Percentiles rank a stretch among this genome's conserved stretches.
These are phyloP conservation scores for Phytophthora crassamura DNA, from an alignment of 352 stramenopile species.

Conservation along the genomic window DNA sequence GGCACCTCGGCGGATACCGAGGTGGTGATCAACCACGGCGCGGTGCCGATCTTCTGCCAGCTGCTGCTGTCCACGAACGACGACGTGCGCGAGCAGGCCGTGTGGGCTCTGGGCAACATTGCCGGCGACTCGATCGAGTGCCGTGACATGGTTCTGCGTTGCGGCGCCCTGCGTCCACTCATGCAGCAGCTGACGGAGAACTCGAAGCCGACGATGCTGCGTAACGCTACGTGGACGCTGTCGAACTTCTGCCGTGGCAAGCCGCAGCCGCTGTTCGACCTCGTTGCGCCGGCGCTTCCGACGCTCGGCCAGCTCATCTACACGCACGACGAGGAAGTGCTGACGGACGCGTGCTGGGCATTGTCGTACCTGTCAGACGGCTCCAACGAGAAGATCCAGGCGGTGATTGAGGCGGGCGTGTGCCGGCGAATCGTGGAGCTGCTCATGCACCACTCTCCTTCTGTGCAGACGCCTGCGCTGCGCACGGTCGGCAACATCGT, in stretches of 20 bases:
- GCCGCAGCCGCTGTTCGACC: slow-evolving; percentile 72
- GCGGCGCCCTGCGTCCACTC: slow-evolving; percentile 94
- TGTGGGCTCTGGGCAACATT: slow-evolving; percentile 99
- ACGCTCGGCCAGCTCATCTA: slow-evolving; percentile 98
- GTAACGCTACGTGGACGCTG: slow-evolving; percentile 99
- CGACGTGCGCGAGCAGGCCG: slow-evolving; percentile 96
- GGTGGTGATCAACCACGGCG: slow-evolving; percentile 97
- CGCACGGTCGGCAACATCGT: slow-evolving; percentile 98
- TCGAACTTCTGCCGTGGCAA: slow-evolving; percentile 98
- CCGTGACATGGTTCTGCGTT: slow-evolving; percentile 95
- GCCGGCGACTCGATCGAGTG: slow-evolving; percentile 98
- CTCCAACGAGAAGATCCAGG: slow-evolving; percentile 99
- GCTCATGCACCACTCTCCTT: slow-evolving; percentile 82
- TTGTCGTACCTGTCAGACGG: slow-evolving; percentile 98
- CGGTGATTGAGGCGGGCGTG: slow-evolving; percentile 97
- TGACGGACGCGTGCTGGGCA: slow-evolving; percentile 99
- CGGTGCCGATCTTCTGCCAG: slow-evolving; percentile 98
- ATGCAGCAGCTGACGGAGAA: slow-evolving; percentile 96
- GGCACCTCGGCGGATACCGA: slow-evolving; percentile 98
- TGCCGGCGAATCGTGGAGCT: slow-evolving; percentile 97
- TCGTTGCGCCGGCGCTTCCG: slow-evolving; percentile 93
- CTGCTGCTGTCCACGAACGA: slow-evolving; percentile 96
- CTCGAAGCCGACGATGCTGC: slow-evolving; percentile 97
- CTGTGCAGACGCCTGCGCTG: slow-evolving; percentile 84
- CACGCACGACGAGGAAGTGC: slow-evolving; percentile 97